Evolutionary conservation across 768 basidiomycete genomes (phyloP).

Genomic region (Scleroderma bovista): DNA sequence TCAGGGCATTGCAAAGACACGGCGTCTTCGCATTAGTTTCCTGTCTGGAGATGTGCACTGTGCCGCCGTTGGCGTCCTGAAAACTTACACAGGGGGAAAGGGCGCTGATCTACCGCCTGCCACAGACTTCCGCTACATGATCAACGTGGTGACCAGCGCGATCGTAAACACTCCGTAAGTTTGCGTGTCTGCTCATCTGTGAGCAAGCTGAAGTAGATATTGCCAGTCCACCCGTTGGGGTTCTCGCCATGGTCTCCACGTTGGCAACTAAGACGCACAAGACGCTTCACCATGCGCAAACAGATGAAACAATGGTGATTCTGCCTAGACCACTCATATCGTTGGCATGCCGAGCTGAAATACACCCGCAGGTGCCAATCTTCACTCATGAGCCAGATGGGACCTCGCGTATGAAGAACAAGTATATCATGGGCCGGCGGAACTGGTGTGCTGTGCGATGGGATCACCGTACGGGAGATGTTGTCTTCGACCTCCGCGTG

Average conservation of each 20-base stretch:
- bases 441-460: conserved; percentile 80
- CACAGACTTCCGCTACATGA: conserved; percentile 81
- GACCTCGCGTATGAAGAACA: conserved; percentile 56
- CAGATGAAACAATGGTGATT: conserved; percentile 82
- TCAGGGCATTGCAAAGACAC: conserved; percentile 62
- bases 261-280: conserved; percentile 79
- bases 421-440: conserved; percentile 79
- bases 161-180: conserved; percentile 95
- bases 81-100: conserved; percentile 52
- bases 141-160: conserved; percentile 84
- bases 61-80: conserved; percentile 75
- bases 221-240: conserved; percentile 54
- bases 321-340: neutral
- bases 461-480: conserved; percentile 51
- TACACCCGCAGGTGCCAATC: conserved; percentile 55
- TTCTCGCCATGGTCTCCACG: conserved; percentile 75
- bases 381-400: conserved; percentile 79
- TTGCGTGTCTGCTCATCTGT: neutral
- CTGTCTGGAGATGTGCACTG: conserved; percentile 93
- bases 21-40: conserved; percentile 73
- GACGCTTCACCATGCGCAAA: conserved; percentile 75
- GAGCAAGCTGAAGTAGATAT: neutral
- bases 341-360: neutral
- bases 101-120: conserved; percentile 45
- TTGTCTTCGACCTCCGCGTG: conserved; percentile 80